Conservation (phyloP, 345 rosid species). For the Eucalyptus erythrocorys region DNA sequence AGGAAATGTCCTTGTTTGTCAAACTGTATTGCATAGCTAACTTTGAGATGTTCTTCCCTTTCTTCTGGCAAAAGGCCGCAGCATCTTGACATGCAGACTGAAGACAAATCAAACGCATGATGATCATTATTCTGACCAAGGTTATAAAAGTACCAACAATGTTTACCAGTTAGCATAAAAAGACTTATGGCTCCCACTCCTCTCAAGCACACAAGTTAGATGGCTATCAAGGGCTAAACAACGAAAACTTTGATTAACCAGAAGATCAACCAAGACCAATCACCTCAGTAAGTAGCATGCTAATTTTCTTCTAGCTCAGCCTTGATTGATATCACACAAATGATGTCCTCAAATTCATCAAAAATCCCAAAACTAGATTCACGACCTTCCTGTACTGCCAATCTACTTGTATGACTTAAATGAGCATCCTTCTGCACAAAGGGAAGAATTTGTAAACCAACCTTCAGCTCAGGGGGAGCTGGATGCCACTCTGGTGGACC, state of each 20-base stretch:
- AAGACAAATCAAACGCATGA: background rate
- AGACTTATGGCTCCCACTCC: background rate
- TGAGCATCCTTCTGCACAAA: background rate
- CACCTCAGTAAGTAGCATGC: background rate
- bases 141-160: background rate
- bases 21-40: conserved; percentile 79
- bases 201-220: background rate
- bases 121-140: background rate
- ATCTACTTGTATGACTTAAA: background rate
- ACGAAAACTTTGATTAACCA: background rate
- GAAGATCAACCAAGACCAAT: background rate
- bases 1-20: conserved; percentile 58
- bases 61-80: conserved; percentile 50
- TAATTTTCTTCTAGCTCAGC: background rate
- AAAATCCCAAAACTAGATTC: background rate
- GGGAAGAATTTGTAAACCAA: background rate
- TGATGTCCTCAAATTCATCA: background rate
- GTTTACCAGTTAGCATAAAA: background rate
- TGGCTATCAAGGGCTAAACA: background rate
- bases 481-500: conserved; percentile 99
- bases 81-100: conserved; percentile 79
- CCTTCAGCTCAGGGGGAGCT: conserved; percentile 80
- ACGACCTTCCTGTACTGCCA: background rate
- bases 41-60: conserved; percentile 76
- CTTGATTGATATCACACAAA: background rate